phyloP scores from a whole-genome alignment of 192 early-diverging fungal genomes.

The Backusella sp. region DNA sequence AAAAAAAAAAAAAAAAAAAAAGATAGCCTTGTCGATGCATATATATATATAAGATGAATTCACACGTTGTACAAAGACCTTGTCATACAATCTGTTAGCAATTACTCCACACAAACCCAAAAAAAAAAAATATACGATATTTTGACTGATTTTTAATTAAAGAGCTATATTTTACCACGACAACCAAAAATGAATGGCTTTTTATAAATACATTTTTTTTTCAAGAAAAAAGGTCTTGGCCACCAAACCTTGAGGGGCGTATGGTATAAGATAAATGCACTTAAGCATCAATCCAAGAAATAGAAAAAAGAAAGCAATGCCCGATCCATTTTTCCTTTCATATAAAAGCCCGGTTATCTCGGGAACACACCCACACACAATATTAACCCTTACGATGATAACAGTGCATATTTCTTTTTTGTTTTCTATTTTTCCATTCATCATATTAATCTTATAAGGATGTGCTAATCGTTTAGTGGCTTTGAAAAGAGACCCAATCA shows the following conservation, averaged over 20 bases:
- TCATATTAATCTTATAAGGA: not conserved
- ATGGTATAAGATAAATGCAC: not conserved
- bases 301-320: not conserved
- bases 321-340: not conserved
- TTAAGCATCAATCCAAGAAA: not conserved
- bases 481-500: slow-evolving; percentile 3
- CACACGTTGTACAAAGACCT: not conserved
- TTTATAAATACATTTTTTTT: slow-evolving; percentile 1
- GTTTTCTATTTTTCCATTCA: not conserved
- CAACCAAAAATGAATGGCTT: slow-evolving; percentile 1
- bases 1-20: not conserved
- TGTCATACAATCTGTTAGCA: slow-evolving; percentile 3
- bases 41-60: slow-evolving; percentile 1
- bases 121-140: not conserved
- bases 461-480: not conserved
- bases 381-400: not conserved
- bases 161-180: slow-evolving; percentile 7
- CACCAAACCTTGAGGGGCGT: not conserved
- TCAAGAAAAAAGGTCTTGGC: not conserved
- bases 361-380: not conserved
- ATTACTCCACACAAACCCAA: slow-evolving; percentile 4
- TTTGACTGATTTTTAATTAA: slow-evolving; percentile 9
- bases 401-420: not conserved
- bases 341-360: not conserved
- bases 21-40: not conserved